Percentiles rank a stretch among this genome's conserved stretches.
Conservation (phyloP, 2,329 filamentous ascomycete species). For the Colletotrichum nymphaeae region DNA sequence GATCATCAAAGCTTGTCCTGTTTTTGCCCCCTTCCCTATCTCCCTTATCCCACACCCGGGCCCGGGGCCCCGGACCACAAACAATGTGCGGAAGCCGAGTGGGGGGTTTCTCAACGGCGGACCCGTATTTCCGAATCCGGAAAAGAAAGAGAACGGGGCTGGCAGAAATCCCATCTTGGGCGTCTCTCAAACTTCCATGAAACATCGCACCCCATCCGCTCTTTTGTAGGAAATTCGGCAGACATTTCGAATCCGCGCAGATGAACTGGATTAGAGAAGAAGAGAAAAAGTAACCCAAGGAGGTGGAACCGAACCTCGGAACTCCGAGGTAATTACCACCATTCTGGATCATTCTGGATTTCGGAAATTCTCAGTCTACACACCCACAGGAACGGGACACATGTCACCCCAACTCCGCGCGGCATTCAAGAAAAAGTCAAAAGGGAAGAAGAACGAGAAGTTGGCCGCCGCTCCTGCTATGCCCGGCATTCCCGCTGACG, state of each 20-base stretch:
- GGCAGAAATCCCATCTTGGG: background rate
- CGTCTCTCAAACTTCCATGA: background rate
- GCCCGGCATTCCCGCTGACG: background rate
- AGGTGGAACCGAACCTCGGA: background rate
- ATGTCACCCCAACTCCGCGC: background rate
- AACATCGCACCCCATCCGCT: background rate
- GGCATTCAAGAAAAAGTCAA: background rate
- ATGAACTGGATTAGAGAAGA: too few species aligned
- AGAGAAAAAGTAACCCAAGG: background rate
- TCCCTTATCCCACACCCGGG: background rate
- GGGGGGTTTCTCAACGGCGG: background rate
- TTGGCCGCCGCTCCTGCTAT: background rate
- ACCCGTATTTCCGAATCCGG: background rate
- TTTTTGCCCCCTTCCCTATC: background rate
- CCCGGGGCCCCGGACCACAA: background rate
- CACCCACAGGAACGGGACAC: background rate
- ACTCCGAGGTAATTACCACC: background rate
- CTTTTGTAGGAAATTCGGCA: too few species aligned
- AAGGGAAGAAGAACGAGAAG: background rate
- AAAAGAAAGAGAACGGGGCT: background rate
- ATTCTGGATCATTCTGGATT: background rate
- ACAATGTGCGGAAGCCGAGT: background rate
- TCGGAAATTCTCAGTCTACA: background rate
- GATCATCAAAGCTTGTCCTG: background rate
- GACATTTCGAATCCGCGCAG: too few species aligned